Base-by-base conservation (phyloP, 805 yeast species). In the Candida incommunis region DNA sequence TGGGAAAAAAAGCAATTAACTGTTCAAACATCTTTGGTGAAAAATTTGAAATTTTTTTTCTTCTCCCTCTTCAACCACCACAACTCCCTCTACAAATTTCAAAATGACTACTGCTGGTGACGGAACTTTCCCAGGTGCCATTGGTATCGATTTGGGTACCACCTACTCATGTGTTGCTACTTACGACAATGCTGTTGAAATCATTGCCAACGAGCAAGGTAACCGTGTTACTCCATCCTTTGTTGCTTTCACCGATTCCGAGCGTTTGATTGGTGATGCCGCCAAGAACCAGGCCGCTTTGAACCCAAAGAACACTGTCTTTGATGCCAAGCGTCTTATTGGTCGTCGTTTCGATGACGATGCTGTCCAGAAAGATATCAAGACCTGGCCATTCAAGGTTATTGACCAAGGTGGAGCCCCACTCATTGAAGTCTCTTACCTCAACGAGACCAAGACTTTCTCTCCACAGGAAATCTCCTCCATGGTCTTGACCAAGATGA, bases 91-190 rank as follows among this genome's bases (percentile, higher is more conserved):
- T 13, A 25, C 13, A 25, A 9, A 25, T 13, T 44, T 46, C 31
- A 45, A 48, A 47, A 50, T 52, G 56, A 54, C 64, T 48, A 47
- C 59, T 53, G 60, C 60, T 48, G 58, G 59, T 81, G 96, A 87
- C 78, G 95, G 95, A 82, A 92, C 87, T 75, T 87, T 83, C 82
- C 92, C 88, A 80, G 96, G 96, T 82, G 92, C 92, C 72, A 83
- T 86, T 68, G 98, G 98, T 82, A 90, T 90, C 80, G 97, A 88
- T 77, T 76, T 84, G 71, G 94, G 94, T 78, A 84, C 94, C 61
- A 86, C 95, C 48, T 86, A 86, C 73, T 86, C 95, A 44, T 87
- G 96, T 78, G 96, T 87, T 51, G 96, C 95, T 58, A 94, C 86
- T 63, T 86, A 86, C 74, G 74, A 86, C 59, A 83, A 83, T 62